Evolutionary conservation across 352 stramenopile genomes (phyloP).

Genomic region (Pythium pyrilobum): DNA sequence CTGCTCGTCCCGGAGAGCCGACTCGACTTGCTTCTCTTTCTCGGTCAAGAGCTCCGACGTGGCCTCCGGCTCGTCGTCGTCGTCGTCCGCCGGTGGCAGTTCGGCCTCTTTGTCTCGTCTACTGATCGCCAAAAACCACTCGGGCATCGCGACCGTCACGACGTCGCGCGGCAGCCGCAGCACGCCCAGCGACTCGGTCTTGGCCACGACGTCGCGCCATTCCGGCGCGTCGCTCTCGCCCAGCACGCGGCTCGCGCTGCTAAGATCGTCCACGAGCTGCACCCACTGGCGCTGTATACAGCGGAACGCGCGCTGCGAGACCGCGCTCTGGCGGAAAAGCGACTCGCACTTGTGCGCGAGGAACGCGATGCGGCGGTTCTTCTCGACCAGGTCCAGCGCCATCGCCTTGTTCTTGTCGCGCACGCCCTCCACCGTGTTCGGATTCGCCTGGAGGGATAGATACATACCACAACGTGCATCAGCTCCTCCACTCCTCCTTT

Average conservation of each 20-base stretch:
- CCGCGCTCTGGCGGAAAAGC: slow-evolving; percentile 47
- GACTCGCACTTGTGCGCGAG: slow-evolving; percentile 62
- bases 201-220: slow-evolving; percentile 30
- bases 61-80: slow-evolving; percentile 13
- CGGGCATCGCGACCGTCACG: slow-evolving; percentile 48
- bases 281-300: slow-evolving; percentile 60
- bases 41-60: slow-evolving; percentile 18
- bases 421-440: slow-evolving; percentile 70
- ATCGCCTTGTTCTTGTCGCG: slow-evolving; percentile 69
- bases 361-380: slow-evolving; percentile 74
- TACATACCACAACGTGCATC: neutral
- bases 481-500: too few relatives aligned
- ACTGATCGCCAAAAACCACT: slow-evolving; percentile 67
- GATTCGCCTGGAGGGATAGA: slow-evolving; percentile 46
- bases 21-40: slow-evolving; percentile 39
- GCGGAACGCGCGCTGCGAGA: slow-evolving; percentile 45
- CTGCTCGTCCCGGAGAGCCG: slow-evolving; percentile 36
- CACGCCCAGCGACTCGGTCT: slow-evolving; percentile 40
- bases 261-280: slow-evolving; percentile 59
- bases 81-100: slow-evolving; percentile 12
- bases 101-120: slow-evolving; percentile 36
- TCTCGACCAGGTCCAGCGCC: slow-evolving; percentile 71
- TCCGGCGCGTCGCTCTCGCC: slow-evolving; percentile 9
- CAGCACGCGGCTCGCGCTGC: slow-evolving; percentile 15
- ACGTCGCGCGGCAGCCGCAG: slow-evolving; percentile 32